phyloP scores from a whole-genome alignment of 2,329 filamentous ascomycete species.

The Chalaropsis ovoidea region DNA sequence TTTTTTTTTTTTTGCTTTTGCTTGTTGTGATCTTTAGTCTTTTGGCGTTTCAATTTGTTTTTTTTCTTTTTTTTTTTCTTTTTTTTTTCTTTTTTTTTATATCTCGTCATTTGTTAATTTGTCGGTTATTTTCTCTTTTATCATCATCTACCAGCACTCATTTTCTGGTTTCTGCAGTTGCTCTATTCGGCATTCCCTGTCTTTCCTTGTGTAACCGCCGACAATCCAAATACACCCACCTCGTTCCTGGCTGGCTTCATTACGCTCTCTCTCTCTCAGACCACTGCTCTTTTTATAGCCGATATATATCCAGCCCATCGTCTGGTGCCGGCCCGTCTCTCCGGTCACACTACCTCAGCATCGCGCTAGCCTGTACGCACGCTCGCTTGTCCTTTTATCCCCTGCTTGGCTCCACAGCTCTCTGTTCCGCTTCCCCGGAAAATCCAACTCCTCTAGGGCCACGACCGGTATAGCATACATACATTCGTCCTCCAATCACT shows the following conservation, averaged over 20 bases:
- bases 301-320: background rate
- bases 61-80: too few species aligned
- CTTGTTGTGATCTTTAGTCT: too few species aligned
- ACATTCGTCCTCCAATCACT: background rate
- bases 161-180: background rate
- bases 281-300: background rate
- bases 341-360: background rate
- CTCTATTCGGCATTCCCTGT: background rate
- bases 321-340: background rate
- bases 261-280: background rate
- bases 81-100: background rate
- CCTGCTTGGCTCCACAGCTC: conserved; percentile 7
- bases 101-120: background rate
- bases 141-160: background rate
- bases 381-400: conserved; percentile 10
- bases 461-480: conserved; percentile 1
- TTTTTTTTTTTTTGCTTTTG: too few species aligned
- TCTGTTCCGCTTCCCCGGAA: conserved; percentile 21
- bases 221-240: background rate
- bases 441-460: background rate
- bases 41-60: too few species aligned
- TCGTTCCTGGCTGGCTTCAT: background rate
- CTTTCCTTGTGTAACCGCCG: background rate
- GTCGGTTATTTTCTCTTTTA: background rate
- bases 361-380: background rate